These are phyloP conservation scores for Brasilioporus rufonigricans DNA, from an alignment of 768 basidiomycete genomes.

Conservation along the genomic window DNA sequence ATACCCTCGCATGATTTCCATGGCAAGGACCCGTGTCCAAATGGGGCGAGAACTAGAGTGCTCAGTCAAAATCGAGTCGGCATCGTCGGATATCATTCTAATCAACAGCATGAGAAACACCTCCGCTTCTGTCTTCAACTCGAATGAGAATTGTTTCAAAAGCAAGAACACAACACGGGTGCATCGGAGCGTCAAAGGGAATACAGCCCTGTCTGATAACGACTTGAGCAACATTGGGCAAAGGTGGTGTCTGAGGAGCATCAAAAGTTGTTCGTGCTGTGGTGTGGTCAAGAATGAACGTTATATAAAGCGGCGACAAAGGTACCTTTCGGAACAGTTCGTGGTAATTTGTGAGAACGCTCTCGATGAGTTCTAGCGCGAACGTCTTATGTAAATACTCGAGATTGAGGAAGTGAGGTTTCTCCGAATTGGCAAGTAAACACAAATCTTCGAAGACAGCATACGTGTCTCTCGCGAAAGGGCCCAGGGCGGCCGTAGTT, in stretches of 20 bases:
- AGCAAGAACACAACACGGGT: conserved; percentile 93
- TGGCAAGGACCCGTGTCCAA: conserved; percentile 89
- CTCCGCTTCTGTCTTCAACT: conserved; percentile 81
- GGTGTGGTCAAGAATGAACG: not conserved
- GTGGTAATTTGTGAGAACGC: conserved; percentile 90
- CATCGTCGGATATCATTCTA: conserved; percentile 58
- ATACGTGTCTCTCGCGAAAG: conserved; percentile 81
- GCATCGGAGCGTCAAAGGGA: conserved; percentile 86
- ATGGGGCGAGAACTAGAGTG: conserved; percentile 46
- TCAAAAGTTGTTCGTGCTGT: conserved; percentile 78
- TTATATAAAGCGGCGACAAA: not conserved
- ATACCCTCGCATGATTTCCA: conserved; percentile 81
- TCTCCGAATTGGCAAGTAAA: conserved; percentile 78
- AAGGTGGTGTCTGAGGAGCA: conserved; percentile 86
- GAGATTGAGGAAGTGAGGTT: conserved; percentile 78
- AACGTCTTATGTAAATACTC: conserved; percentile 89
- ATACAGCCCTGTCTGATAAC: conserved; percentile 76
- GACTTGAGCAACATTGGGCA: conserved; percentile 87
- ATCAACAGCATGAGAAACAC: conserved; percentile 79
- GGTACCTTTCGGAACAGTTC: conserved; percentile 77
- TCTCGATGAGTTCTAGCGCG: conserved; percentile 95
- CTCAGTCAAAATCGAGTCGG: conserved; percentile 29
- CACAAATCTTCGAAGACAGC: conserved; percentile 92
- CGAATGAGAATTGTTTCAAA: conserved; percentile 83
- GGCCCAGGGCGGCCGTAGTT: conserved; percentile 56